Percentiles rank a stretch among this genome's conserved stretches.
Conservation (phyloP, 768 basidiomycete species). For the Pulveroboletus sp. region DNA sequence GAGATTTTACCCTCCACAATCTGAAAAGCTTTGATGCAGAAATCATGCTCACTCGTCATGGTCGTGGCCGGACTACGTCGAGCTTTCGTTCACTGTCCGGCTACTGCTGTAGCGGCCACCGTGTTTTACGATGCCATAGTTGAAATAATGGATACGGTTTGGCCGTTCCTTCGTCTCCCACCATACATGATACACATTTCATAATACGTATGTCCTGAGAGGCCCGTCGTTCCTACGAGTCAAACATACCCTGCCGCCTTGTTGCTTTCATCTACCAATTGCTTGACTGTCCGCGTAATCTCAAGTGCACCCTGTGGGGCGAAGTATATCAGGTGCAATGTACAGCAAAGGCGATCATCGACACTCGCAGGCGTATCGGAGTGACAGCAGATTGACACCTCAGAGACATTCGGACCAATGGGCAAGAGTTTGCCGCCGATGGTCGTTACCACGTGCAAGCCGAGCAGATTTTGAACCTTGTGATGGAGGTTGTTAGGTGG, state of each 20-base stretch:
- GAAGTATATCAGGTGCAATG: neutral
- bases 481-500: neutral
- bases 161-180: neutral
- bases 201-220: too few relatives aligned
- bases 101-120: neutral
- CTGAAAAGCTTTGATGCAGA: neutral
- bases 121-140: neutral
- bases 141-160: neutral
- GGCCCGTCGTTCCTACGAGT: neutral
- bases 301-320: slow-evolving; percentile 45
- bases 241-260: slow-evolving; percentile 26
- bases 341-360: neutral
- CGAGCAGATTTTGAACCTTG: slow-evolving; percentile 44
- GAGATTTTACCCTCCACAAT: too few relatives aligned
- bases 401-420: slow-evolving; percentile 38
- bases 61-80: neutral
- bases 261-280: slow-evolving; percentile 53
- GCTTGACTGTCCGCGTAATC: slow-evolving; percentile 48
- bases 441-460: slow-evolving; percentile 45
- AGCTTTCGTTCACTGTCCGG: neutral
- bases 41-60: neutral
- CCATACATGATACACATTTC: neutral
- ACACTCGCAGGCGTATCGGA: slow-evolving; percentile 56
- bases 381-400: slow-evolving; percentile 62
- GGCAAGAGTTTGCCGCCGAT: slow-evolving; percentile 37